These are phyloP conservation scores for Inosperma sp. DNA, from an alignment of 768 basidiomycete species.

Conservation along the genomic window DNA sequence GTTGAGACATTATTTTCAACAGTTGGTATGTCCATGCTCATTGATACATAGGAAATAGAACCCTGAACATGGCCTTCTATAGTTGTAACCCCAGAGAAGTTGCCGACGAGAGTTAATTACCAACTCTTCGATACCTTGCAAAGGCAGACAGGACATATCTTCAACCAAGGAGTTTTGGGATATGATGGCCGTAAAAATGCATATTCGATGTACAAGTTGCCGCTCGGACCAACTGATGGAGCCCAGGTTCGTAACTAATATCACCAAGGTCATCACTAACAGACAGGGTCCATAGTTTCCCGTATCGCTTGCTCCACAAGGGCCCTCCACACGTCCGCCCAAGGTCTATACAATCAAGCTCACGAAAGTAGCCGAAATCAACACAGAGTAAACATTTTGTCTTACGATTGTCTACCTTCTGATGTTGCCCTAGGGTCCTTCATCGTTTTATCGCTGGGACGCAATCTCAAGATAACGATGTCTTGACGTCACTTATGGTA, in stretches of 20 bases:
- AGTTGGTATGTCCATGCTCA: slow-evolving; percentile 25
- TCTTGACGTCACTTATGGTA: slow-evolving; percentile 60
- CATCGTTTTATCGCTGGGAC: slow-evolving; percentile 56
- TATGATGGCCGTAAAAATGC: slow-evolving; percentile 80
- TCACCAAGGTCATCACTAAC: neutral
- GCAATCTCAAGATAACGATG: slow-evolving; percentile 60
- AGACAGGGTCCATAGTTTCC: slow-evolving; percentile 46
- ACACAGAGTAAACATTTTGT: slow-evolving; percentile 25
- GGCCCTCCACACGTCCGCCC: slow-evolving; percentile 40
- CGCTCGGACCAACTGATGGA: slow-evolving; percentile 49
- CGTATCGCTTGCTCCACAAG: slow-evolving; percentile 44
- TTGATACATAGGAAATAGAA: neutral
- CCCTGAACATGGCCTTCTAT: neutral
- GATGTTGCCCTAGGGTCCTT: slow-evolving; percentile 43
- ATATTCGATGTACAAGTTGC: slow-evolving; percentile 54
- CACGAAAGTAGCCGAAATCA: slow-evolving; percentile 46
- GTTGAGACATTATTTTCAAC: neutral
- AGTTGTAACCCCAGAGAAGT: slow-evolving; percentile 25
- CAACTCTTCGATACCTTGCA: slow-evolving; percentile 61
- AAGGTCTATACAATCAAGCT: slow-evolving; percentile 67
- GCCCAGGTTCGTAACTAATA: slow-evolving; percentile 42
- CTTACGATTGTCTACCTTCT: neutral
- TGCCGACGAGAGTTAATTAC: slow-evolving; percentile 48
- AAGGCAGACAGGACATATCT: slow-evolving; percentile 47
- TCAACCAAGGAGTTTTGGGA: slow-evolving; percentile 54